These are phyloP conservation scores for Stephanocyclus meneghinianus DNA, from an alignment of 352 stramenopile species.

Conservation along the genomic window DNA sequence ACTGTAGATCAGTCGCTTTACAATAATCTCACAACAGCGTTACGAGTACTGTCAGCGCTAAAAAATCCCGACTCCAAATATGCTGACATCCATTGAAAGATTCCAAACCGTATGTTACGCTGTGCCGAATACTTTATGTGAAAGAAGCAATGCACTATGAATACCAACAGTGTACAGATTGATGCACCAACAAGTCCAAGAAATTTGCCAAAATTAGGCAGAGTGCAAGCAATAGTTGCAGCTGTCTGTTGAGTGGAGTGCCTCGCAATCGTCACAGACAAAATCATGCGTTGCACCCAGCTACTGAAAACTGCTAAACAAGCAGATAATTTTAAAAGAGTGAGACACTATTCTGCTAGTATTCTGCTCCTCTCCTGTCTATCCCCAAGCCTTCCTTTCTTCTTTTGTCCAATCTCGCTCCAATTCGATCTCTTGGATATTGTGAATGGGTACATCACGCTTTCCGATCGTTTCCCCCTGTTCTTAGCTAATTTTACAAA, in stretches of 20 bases:
- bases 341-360: too few species aligned
- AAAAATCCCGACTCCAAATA: constrained; percentile 67
- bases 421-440: too few species aligned
- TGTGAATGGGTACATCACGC: too few species aligned
- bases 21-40: constrained; percentile 55
- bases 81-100: constrained; percentile 40
- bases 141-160: constrained; percentile 88
- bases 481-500: too few species aligned
- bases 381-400: too few species aligned
- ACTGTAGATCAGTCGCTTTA: constrained; percentile 17
- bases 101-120: constrained; percentile 50
- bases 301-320: too few species aligned
- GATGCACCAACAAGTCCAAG: constrained; percentile 89
- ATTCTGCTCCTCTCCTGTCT: too few species aligned
- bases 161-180: constrained; percentile 88
- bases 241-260: constrained; percentile 49
- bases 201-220: constrained; percentile 90
- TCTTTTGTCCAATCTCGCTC: too few species aligned
- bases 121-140: constrained; percentile 82
- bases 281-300: too few species aligned
- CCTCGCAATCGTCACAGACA: too few species aligned
- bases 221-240: constrained; percentile 83
- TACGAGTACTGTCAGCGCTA: constrained; percentile 55
- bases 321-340: too few species aligned
- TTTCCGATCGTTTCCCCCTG: too few species aligned